Evolutionary conservation across 2,329 filamentous ascomycete species (phyloP).

Genomic region (Alternaria conjuncta): DNA sequence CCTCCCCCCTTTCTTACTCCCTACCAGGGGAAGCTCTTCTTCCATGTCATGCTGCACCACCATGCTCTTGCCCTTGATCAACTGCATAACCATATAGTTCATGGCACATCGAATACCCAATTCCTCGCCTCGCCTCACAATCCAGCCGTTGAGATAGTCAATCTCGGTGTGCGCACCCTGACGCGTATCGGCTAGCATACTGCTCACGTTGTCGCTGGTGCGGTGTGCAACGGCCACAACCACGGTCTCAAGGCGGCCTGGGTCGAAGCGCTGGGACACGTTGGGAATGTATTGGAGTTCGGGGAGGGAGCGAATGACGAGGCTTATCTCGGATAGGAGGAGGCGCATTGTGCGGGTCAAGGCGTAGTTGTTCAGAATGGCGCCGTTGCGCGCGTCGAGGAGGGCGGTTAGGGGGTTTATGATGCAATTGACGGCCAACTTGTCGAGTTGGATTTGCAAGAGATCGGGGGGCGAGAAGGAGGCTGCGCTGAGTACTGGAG

Average conservation of each 20-base stretch:
- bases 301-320: constrained; percentile 75
- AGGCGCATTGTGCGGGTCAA: constrained; percentile 71
- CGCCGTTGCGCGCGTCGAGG: constrained; percentile 76
- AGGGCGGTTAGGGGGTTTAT: constrained; percentile 83
- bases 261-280: constrained; percentile 64
- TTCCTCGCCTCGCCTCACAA: constrained; percentile 74
- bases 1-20: constrained; percentile 9
- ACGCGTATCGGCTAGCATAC: constrained; percentile 71
- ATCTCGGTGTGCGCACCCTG: constrained; percentile 72
- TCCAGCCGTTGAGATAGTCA: constrained; percentile 87
- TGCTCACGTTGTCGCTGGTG: constrained; percentile 65
- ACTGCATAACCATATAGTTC: constrained; percentile 74
- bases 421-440: constrained; percentile 75
- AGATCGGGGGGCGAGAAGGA: constrained; percentile 67
- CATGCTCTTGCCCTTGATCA: constrained; percentile 74
- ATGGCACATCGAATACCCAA: constrained; percentile 73
- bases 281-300: constrained; percentile 71
- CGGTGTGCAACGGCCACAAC: constrained; percentile 61
- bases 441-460: constrained; percentile 77
- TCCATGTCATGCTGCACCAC: constrained; percentile 51
- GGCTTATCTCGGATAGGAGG: constrained; percentile 75
- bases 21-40: constrained; percentile 50
- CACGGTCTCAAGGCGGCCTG: constrained; percentile 67
- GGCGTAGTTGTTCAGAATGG: constrained; percentile 70
- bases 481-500: constrained; percentile 67